phyloP scores from a whole-genome alignment of 1,284 basidiomycete species.

The Pascua sp. region DNA sequence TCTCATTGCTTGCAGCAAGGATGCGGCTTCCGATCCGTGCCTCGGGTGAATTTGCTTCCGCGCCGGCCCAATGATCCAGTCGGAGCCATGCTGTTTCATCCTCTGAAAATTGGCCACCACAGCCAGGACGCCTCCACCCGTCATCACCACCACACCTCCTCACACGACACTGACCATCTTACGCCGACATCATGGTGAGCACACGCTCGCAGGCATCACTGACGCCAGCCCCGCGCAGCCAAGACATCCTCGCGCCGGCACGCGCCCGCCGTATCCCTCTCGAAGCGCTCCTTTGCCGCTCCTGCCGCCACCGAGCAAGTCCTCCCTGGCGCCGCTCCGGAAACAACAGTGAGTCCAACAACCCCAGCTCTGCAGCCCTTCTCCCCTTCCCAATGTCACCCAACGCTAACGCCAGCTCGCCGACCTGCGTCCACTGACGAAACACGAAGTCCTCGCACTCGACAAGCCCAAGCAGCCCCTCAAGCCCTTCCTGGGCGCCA shows the following conservation, averaged over 20 bases:
- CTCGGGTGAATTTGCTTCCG: too few species aligned
- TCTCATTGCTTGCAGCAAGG: too few species aligned
- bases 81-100: too few species aligned
- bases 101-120: too few species aligned
- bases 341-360: constrained; percentile 2
- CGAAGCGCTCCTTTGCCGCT: constrained; percentile 22
- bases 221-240: constrained; percentile 28
- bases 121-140: too few species aligned
- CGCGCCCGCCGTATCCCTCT: constrained; percentile 24
- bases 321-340: constrained; percentile 16
- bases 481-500: constrained; percentile 14
- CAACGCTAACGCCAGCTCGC: constrained; percentile 10
- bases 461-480: constrained; percentile 3
- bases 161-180: not conserved
- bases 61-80: too few species aligned
- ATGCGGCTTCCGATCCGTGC: too few species aligned
- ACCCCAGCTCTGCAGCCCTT: not conserved
- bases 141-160: too few species aligned
- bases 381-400: not conserved
- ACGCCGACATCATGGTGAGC: constrained; percentile 11
- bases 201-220: not conserved
- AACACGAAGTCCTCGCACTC: not conserved
- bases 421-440: not conserved
- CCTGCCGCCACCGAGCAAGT: constrained; percentile 13
- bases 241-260: constrained; percentile 22